Evolutionary conservation across 176 grass and related monocot genomes (phyloP).

Genomic region (Hsuehochloa calcarea): DNA sequence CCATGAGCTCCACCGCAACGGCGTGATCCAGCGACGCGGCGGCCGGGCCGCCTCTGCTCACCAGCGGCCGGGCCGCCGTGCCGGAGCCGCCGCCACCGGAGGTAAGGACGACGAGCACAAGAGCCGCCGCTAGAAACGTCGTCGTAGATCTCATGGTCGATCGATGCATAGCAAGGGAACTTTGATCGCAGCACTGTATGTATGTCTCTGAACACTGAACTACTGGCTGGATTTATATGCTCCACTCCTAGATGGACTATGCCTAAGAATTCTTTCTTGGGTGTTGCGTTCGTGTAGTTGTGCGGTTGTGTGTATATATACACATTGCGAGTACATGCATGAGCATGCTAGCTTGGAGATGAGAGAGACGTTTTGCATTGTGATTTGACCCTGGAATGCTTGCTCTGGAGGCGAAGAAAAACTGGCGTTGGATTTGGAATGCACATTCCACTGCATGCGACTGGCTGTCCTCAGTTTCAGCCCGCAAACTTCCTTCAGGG

Average conservation of each 20-base stretch:
- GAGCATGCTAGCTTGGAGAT: background rate
- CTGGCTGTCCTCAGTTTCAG: background rate
- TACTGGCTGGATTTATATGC: background rate
- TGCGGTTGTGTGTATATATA: background rate
- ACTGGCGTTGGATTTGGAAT: background rate
- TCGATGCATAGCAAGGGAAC: background rate
- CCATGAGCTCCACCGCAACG: background rate
- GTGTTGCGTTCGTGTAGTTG: background rate
- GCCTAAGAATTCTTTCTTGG: background rate
- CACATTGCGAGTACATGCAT: background rate
- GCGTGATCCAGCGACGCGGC: background rate
- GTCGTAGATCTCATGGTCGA: background rate
- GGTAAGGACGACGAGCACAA: conserved; percentile 5
- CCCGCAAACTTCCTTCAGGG: background rate
- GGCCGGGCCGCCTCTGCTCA: background rate
- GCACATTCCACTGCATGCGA: background rate
- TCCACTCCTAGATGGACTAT: background rate
- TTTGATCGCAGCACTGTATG: background rate
- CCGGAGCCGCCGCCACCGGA: background rate
- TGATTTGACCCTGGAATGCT: background rate
- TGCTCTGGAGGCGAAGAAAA: background rate
- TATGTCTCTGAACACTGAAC: background rate
- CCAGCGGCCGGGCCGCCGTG: background rate
- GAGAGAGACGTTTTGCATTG: conserved; percentile 11
- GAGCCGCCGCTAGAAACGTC: background rate